Base-by-base conservation (phyloP, 108 stramenopile species). In the Cyclotella atomus region DNA sequence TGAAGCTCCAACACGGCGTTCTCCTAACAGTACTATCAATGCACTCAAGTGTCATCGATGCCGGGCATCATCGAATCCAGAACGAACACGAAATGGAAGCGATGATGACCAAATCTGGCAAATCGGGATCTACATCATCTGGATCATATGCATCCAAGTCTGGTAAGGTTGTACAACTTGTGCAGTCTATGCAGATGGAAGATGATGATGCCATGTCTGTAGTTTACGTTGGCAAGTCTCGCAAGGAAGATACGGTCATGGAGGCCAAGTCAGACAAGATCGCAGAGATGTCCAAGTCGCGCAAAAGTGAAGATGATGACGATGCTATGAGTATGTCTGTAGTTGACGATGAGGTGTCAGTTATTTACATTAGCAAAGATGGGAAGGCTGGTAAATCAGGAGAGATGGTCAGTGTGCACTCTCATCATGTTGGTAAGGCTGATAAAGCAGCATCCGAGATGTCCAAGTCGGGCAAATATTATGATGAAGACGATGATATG, bases 1-100 rank as follows among this genome's bases (percentile, higher is more conserved):
- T 57, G 56, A 57, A 57, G 56, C 28, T 57, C 12, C 12, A n/a
- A 12, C 30, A 15, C 1, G 28, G 29, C 30, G n/a, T 30, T 30
- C 30, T 57, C 56, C 28, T 57, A 0, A 30, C 56, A 57, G 28
- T 30, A 30, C 56, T 57, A 0, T 29, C 29, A 19, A 2, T 57
- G 28, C 29, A 28, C 2, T 17, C 30, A 1, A 30, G 10, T 30
- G 12, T 32, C 10, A 30, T 57, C 30, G 56, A 57, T 14, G 28
- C 56, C 15, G 56, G 56, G 30, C 56, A 57, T 30, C 56, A 57
- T 23, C 52, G 52, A 3, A 23, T 53, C 24, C 52, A 53, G 19
- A n/a, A 53, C 24, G 52, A 53, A 24, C 38, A 41, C 38, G 38
- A 41, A 41, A 41, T 41, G 38, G 12, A 9, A 12, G 38, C 38